Percentiles rank a stretch among this genome's conserved stretches.
Conservation (phyloP, 148 eudicot genomes). For the Arbutus unedo region DNA sequence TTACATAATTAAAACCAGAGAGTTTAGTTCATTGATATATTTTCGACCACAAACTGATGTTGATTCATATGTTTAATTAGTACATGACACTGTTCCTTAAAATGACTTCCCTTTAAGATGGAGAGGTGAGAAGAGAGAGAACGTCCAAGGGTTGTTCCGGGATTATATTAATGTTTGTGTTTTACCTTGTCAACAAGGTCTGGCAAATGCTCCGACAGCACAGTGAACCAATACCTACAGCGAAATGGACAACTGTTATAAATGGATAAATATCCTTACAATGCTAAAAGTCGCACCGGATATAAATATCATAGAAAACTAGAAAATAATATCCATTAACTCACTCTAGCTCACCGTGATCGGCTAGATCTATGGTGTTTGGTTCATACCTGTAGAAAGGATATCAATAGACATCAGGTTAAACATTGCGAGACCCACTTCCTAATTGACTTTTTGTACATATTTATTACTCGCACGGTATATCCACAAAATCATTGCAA, state of each 20-base stretch:
- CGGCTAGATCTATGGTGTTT: slow-evolving; percentile 89
- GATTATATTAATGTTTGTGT: neutral
- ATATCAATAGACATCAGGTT: slow-evolving; percentile 16
- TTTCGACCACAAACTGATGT: neutral
- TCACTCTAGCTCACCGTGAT: slow-evolving; percentile 84
- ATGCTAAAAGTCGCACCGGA: neutral
- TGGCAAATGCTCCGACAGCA: slow-evolving; percentile 82
- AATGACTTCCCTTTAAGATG: neutral
- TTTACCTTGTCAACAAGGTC: slow-evolving; percentile 97
- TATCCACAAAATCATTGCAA: neutral
- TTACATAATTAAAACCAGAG: neutral
- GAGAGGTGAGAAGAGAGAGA: neutral
- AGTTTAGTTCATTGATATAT: neutral
- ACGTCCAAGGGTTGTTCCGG: neutral
- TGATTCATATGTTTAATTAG: neutral
- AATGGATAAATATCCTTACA: slow-evolving; percentile 9
- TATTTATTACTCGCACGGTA: neutral
- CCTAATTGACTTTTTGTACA: neutral
- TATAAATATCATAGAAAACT: slow-evolving; percentile 4
- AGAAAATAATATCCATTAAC: slow-evolving; percentile 22
- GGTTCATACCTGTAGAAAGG: slow-evolving; percentile 74
- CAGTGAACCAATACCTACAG: slow-evolving; percentile 85
- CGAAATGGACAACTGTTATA: slow-evolving; percentile 10
- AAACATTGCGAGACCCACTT: slow-evolving; percentile 4
- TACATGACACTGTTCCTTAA: neutral